Evolutionary conservation across 805 yeast genomes (phyloP).

Genomic region (Henningerozyma blattae): DNA sequence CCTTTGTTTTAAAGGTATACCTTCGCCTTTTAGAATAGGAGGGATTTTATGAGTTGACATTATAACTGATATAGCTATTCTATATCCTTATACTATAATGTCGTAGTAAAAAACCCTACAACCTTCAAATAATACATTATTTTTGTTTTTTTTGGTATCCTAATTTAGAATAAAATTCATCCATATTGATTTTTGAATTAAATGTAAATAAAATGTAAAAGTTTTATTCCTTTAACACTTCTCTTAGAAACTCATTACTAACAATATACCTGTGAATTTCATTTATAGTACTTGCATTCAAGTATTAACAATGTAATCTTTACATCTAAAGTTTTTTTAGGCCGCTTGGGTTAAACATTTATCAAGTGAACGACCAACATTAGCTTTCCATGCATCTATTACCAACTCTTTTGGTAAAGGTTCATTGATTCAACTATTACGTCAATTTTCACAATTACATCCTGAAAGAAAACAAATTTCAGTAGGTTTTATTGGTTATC

Average conservation of each 20-base stretch:
- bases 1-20: slow-evolving; percentile 33
- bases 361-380: slow-evolving; percentile 83
- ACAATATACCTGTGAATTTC: too few species aligned
- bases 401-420: slow-evolving; percentile 98
- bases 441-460: slow-evolving; percentile 87
- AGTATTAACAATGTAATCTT: too few species aligned
- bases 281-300: too few species aligned
- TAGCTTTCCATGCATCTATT: slow-evolving; percentile 96
- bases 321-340: slow-evolving; percentile 40
- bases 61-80: slow-evolving; percentile 6
- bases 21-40: slow-evolving; percentile 34
- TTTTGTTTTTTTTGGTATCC: too few species aligned
- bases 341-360: slow-evolving; percentile 98
- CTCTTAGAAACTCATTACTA: too few species aligned
- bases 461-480: slow-evolving; percentile 91
- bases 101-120: slow-evolving; percentile 93
- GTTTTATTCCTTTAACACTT: too few species aligned
- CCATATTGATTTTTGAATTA: too few species aligned
- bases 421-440: slow-evolving; percentile 78
- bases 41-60: slow-evolving; percentile 70
- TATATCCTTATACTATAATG: slow-evolving; percentile 20
- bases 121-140: too few species aligned
- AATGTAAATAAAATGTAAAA: too few species aligned
- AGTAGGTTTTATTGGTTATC: slow-evolving; percentile 95
- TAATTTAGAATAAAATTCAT: too few species aligned